Evolutionary conservation across 495 filamentous ascomycete genomes (phyloP).

Genomic region (Aspergillus ellipticus): DNA sequence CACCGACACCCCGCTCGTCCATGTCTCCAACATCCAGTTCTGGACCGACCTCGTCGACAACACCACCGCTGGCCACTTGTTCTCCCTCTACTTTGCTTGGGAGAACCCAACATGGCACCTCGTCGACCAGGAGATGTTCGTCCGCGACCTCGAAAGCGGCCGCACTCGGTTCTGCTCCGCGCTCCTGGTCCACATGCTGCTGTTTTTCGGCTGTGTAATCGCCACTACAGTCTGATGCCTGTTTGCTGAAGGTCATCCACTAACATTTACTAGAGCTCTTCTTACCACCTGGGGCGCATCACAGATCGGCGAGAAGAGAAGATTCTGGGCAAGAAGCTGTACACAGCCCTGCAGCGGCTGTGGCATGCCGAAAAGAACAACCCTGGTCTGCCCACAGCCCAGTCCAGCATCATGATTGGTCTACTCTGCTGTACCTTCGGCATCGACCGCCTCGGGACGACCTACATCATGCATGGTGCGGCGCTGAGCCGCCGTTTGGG

Average conservation of each 20-base stretch:
- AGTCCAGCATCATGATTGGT: slow-evolving; percentile 25
- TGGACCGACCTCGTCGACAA: slow-evolving; percentile 24
- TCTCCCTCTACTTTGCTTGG: slow-evolving; percentile 29
- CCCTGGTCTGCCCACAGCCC: slow-evolving; percentile 17
- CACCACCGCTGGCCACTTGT: slow-evolving; percentile 23
- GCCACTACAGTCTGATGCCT: neutral
- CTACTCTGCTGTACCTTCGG: slow-evolving; percentile 27
- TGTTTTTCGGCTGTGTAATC: slow-evolving; percentile 25
- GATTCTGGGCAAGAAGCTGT: slow-evolving; percentile 19
- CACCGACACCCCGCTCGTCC: slow-evolving; percentile 11
- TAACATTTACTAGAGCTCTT: slow-evolving; percentile 21
- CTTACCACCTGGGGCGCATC: slow-evolving; percentile 20
- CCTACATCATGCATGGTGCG: slow-evolving; percentile 24
- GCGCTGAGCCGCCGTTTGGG: slow-evolving; percentile 7
- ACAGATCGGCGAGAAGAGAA: slow-evolving; percentile 28
- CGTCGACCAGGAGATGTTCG: slow-evolving; percentile 20
- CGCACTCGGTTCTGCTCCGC: slow-evolving; percentile 15
- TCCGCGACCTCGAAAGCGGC: slow-evolving; percentile 21
- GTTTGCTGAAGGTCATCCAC: neutral
- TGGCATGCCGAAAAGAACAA: slow-evolving; percentile 17
- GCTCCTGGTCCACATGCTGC: slow-evolving; percentile 19
- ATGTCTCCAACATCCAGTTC: slow-evolving; percentile 13
- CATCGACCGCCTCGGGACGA: slow-evolving; percentile 23
- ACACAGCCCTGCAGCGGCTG: slow-evolving; percentile 20
- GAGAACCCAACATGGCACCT: slow-evolving; percentile 29